Evolutionary conservation across 2,329 filamentous ascomycete genomes (phyloP).

Genomic region (Neurospora sp.): DNA sequence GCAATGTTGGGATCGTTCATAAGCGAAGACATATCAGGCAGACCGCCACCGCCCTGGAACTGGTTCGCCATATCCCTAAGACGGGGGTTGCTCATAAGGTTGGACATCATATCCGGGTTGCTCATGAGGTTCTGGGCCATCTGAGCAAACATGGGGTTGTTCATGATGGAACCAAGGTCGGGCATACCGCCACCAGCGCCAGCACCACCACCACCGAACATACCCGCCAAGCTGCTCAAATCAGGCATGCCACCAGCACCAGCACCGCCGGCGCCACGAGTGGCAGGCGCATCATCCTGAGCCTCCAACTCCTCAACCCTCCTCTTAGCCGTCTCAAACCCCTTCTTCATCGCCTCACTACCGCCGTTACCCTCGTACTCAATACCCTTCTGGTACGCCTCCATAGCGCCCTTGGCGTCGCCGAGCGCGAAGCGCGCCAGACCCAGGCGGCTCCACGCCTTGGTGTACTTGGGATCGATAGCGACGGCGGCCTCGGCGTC

Average conservation of each 20-base stretch:
- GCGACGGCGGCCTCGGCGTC: constrained; percentile 88
- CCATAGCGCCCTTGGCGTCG: constrained; percentile 84
- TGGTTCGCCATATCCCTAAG: constrained; percentile 78
- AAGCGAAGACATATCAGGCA: constrained; percentile 76
- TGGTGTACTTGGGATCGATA: constrained; percentile 87
- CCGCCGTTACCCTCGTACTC: constrained; percentile 89
- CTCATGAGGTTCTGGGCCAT: constrained; percentile 98
- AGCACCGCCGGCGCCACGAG: constrained; percentile 12
- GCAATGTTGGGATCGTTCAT: constrained; percentile 91
- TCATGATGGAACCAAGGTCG: constrained; percentile 81
- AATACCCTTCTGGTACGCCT: constrained; percentile 88
- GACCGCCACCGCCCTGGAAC: constrained; percentile 68
- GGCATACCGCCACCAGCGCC: constrained; percentile 65
- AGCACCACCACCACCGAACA: constrained; percentile 57
- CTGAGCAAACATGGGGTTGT: constrained; percentile 93
- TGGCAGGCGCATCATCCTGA: constrained; percentile 34
- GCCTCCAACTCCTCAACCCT: constrained; percentile 71
- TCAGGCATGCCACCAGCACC: constrained; percentile 60
- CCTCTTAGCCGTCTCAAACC: constrained; percentile 85
- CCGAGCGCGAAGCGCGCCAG: constrained; percentile 86
- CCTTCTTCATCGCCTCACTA: constrained; percentile 95
- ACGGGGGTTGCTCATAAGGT: constrained; percentile 88
- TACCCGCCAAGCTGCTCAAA: constrained; percentile 58
- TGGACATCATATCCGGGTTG: constrained; percentile 86
- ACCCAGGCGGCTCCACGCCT: constrained; percentile 91